These are phyloP conservation scores for Phaeosphaeria sp. DNA, from an alignment of 2,329 filamentous ascomycete genomes.

Conservation along the genomic window DNA sequence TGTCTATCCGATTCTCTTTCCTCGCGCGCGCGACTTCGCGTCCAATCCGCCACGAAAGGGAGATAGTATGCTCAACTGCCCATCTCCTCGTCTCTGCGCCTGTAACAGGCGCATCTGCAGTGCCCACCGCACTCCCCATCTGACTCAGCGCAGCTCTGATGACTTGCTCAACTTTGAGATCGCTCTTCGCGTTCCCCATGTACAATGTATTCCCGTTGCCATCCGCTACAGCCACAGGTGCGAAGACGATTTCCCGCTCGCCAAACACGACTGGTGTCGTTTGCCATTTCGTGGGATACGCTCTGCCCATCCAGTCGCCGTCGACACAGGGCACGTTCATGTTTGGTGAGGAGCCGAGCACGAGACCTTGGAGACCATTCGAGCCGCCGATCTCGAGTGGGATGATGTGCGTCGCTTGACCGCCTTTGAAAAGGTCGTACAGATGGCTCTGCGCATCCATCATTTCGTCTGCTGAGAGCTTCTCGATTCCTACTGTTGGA, in stretches of 20 bases:
- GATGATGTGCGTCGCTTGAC: constrained; percentile 46
- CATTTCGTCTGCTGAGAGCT: constrained; percentile 53
- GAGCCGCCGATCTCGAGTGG: constrained; percentile 57
- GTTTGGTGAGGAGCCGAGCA: constrained; percentile 47
- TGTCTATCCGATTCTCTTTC: constrained; percentile 46
- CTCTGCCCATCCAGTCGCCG: constrained; percentile 58
- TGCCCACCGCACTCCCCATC: constrained; percentile 45
- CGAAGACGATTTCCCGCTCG: constrained; percentile 49
- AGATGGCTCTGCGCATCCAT: constrained; percentile 48
- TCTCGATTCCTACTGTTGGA: constrained; percentile 53
- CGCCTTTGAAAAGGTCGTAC: constrained; percentile 41
- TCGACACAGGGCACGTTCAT: constrained; percentile 54
- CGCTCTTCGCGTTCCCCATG: constrained; percentile 46
- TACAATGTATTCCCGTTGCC: constrained; percentile 52
- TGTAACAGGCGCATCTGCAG: constrained; percentile 47
- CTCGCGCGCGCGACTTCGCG: constrained; percentile 45
- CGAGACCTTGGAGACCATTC: constrained; percentile 52
- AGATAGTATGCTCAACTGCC: constrained; percentile 50
- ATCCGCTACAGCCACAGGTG: constrained; percentile 49
- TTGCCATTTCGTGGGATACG: constrained; percentile 56
- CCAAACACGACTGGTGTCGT: constrained; percentile 53
- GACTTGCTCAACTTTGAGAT: constrained; percentile 49
- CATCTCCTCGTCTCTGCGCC: constrained; percentile 47
- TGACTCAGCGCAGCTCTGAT: constrained; percentile 46
- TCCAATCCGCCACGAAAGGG: constrained; percentile 48